Evolutionary conservation across 169 alveolate genomes (phyloP), one percentile per base, ranked within the genome.

Genomic region (Plasmodium malariae): DNA sequence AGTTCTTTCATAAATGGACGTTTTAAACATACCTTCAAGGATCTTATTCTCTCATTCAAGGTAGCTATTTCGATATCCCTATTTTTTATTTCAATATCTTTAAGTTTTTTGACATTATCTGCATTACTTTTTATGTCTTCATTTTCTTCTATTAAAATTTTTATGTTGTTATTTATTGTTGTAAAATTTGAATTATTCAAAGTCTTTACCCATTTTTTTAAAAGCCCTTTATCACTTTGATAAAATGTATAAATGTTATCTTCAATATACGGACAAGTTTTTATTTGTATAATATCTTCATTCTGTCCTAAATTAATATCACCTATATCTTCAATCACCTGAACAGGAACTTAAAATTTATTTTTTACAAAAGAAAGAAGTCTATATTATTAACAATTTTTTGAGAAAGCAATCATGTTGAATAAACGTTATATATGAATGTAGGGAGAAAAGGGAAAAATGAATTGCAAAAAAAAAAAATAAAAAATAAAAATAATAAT

Each of bases 251-350:
- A 76, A 21, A 67, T 43, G 21, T 76, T 36, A 3, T 36, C 76
- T 6, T 34, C 54, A n/a, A 17, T 69, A 34, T 40, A 14, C 43
- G 48, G 26, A 19, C 19, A 19, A 24, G 37, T 21, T 43, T 60
- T 76, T 63, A 76, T 63, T 49, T 76, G 89, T n/a, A 76, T 63
- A 45, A 76, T 30, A 67, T 76, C 89, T 32, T 76, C 78, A 28
- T 76, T 76, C 28, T 62, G 59, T 14, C 76, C 76, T 55, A 76
- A 17, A 6, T 24, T 14, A 30, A 62, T 51, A 6, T 76, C 60
- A 19, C 36, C 62, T 21, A 36, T 43, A 45, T 63, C 57, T 45
- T 76, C 51, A 62, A 76, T 76, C 63, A 63, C 45, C 89, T 76
- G 60, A n/a, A 28, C 36, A 24, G 24, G 63, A 17, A 45, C 55